Evolutionary conservation across 169 alveolate genomes (phyloP), one percentile per base, ranked within the genome.

Genomic region (Plasmodium adleri): DNA sequence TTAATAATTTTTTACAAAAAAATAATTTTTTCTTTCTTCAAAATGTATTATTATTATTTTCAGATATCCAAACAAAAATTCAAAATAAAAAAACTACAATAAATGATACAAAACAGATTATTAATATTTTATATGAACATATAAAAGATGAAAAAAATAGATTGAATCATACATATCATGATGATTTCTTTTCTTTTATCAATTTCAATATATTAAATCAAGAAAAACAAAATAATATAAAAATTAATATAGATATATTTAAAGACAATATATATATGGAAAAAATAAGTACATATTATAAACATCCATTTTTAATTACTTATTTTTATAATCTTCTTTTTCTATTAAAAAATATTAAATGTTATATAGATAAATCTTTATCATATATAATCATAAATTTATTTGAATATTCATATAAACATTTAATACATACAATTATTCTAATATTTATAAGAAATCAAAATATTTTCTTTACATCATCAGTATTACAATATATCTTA

Each of bases 11-110:
- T 71, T 74, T 86, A 17, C 74, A 72, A 74, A 45, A 17, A 24
- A 60, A 62, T 66, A 86, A 72, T 72, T 47, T 28, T 45, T 43
- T 24, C 12, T 86, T 86, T 71, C 70, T 59, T 58, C 60, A 86
- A 63, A 86, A 66, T 43, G 15, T 86, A 32, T 83, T 83, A 70
- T 86, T 86, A 72, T 86, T 86, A 24, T 86, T 71, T 72, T 74
- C 71, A 58, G 75, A 86, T n/a, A 28, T n/a, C 2, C 71, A 86
- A 12, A 54, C 28, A 17, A 39, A 45, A 22, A 39, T 39, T 6
- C 47, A 39, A 39, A 39, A 39, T 9, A 39, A 39, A 39, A 56
- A 15, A 6, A 76, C 15, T 56, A 64, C 10, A 24, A 68, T 7
- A 8, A 24, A 7, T 39, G 17, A 20, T 7, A 28, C 15, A 10